Evolutionary conservation across 169 alveolate genomes (phyloP).

Genomic region (Fabrea salina): DNA sequence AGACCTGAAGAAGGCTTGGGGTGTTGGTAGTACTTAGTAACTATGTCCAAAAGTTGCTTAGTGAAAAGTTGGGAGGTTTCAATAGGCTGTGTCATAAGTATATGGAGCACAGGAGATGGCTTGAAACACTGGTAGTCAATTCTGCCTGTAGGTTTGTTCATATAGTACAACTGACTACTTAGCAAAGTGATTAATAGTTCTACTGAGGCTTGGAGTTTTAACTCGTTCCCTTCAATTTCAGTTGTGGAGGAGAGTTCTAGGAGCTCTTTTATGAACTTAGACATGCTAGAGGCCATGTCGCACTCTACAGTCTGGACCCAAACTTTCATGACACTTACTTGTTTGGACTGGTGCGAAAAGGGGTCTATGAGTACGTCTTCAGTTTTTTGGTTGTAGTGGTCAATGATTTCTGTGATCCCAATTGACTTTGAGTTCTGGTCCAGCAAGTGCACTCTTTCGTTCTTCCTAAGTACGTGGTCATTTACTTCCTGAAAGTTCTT

Average conservation of each 20-base stretch:
- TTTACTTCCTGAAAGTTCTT: not conserved
- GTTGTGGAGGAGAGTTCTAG: not conserved
- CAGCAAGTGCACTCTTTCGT: not conserved
- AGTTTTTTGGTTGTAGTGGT: not conserved
- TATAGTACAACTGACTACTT: slow-evolving; percentile 2
- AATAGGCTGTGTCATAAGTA: not conserved
- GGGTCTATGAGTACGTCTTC: slow-evolving; percentile 10
- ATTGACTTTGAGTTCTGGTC: not conserved
- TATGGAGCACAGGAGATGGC: slow-evolving; percentile 6
- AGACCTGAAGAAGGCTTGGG: not conserved
- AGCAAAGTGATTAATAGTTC: not conserved
- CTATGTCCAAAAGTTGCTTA: not conserved
- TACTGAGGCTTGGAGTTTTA: not conserved
- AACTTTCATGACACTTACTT: not conserved
- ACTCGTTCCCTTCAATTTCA: not conserved
- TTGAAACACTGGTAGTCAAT: not conserved
- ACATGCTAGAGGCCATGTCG: slow-evolving; percentile 22
- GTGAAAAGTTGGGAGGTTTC: not conserved
- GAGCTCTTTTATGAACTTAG: not conserved
- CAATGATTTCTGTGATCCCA: not conserved
- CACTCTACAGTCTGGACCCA: slow-evolving; percentile 5
- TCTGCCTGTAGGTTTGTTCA: slow-evolving; percentile 8
- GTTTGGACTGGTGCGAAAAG: slow-evolving; percentile 6
- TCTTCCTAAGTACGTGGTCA: not conserved
- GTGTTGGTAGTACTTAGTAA: not conserved